Evolutionary conservation across 768 basidiomycete species (phyloP), one percentile per base, ranked within the genome.

Genomic region (Rickenella mellea): DNA sequence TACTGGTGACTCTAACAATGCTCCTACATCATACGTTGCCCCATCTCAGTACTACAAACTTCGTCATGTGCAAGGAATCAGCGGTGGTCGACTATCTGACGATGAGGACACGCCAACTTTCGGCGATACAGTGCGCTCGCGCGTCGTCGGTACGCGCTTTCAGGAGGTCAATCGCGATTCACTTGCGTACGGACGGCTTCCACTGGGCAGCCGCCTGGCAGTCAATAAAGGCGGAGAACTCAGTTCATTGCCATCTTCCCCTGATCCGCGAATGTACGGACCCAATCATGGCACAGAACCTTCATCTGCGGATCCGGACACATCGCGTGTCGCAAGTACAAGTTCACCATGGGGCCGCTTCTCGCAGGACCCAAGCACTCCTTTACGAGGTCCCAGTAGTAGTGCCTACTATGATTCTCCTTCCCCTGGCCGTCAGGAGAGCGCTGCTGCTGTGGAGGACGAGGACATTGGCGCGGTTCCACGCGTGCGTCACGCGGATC

Each of bases 21-120:
- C 81, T 1, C 84, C 84, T 4, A 80, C 80, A 14, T 81, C 82
- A 5, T 89, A 86, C 52, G 76, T 87, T 7, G 83, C 82, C 4
- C 85, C 85, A 6, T 83, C 80, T 5, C 74, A 79, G 42, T 89
- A 82, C 56, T 89, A 89, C 64, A 80, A 81, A 54, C 70, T 89
- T 25, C 71, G 78, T 19, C 65, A 70, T 20, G 66, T 83, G 3
- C 69, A 66, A 40, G 78, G 76, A 7, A 66, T 86, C 20, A 78
- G 65, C 42, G 76, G 73, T 17, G 80, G 79, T 4, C 65, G 71
- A 26, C 73, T 78, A 41, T 65, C 69, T 9, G 71, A 73, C 47
- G 61, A 66, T 4, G 66, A 67, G 61, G 46, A 58, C 58, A 21
- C 63, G 41, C 65, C 69, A 29, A 73, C 71, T 48, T 59, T 83